Evolutionary conservation across 305 asterid genomes (phyloP).

Genomic region (Caryopteris hybrid): DNA sequence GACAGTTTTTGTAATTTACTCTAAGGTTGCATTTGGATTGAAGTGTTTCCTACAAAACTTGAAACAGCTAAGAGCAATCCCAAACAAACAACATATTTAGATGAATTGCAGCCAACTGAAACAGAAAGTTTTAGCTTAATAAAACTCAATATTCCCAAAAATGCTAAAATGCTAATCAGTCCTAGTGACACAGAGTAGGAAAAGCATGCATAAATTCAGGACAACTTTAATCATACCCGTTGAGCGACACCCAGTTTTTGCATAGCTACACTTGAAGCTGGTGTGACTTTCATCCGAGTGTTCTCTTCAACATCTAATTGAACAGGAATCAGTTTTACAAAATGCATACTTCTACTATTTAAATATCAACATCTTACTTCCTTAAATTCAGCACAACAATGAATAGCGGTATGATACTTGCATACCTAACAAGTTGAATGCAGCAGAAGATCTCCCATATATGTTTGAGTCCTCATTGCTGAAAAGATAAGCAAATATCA

Average conservation of each 20-base stretch:
- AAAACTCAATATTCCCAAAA: not conserved
- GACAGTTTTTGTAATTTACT: not conserved
- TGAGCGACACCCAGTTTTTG: slow-evolving; percentile 49
- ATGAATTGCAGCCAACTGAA: not conserved
- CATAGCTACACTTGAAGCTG: slow-evolving; percentile 62
- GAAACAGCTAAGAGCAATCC: not conserved
- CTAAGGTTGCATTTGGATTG: too few species aligned
- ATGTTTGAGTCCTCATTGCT: slow-evolving; percentile 56
- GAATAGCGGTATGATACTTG: not conserved
- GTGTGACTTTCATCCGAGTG: slow-evolving; percentile 40
- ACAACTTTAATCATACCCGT: slow-evolving; percentile 47
- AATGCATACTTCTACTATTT: not conserved
- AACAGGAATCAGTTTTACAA: slow-evolving; percentile 11
- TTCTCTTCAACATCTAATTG: slow-evolving; percentile 54
- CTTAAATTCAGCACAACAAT: not conserved
- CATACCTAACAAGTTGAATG: slow-evolving; percentile 50
- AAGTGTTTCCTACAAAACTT: not conserved
- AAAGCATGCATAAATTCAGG: slow-evolving; percentile 7
- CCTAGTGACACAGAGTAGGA: not conserved
- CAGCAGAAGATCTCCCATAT: slow-evolving; percentile 40
- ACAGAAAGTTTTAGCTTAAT: not conserved
- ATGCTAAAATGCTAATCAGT: not conserved
- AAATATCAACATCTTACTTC: not conserved
- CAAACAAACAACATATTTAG: not conserved
- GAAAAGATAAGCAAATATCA: slow-evolving; percentile 33